Base-by-base conservation (phyloP, 2,329 filamentous ascomycete species). In the Ophiognomonia clavigignenti-juglandacearum region DNA sequence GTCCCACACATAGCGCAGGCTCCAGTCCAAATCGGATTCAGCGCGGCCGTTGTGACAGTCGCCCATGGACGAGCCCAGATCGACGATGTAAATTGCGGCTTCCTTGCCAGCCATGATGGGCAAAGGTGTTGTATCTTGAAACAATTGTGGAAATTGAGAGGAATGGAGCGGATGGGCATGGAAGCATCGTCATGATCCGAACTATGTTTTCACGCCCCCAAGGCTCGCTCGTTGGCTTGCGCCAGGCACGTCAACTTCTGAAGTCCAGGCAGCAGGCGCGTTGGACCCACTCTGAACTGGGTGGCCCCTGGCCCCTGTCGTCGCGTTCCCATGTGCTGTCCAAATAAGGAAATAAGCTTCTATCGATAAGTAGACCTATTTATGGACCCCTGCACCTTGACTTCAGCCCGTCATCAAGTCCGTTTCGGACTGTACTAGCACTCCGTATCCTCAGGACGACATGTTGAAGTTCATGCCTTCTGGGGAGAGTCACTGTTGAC, bases 1-100 rank as follows among this genome's bases (percentile, higher is more conserved):
- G 73, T 97, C 92, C 91, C 92, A 98, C 41, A 97, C 79, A 67
- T 96, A 98, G 53, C 82, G 81, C 81, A 97, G 83, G 39, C 82
- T 80, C 82, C 85, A 98, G 51, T 96, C 88, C 16, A 98, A 78
- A 63, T 97, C 86, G 3, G 85, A 85, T 63, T 92, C 80, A 18
- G 72, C 63, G 55, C 93, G 82, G 22, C 85, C 88, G 68, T 80
- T 75, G 57, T 82, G 79, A 57, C 73, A 77, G 61, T 86, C 73
- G 48, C 76, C 85, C 87, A 95, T 96, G n/a, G 91, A 87, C 59
- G 71, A 74, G 48, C 90, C 91, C 20, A 96, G 73, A 68, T 98
- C 93, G 51, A 98, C 69, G 57, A 98, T 85, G 65, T 93, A 98
- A 36, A 97, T 80, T 0, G 86, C 93, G 8, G 90, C 89, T 71